These are phyloP conservation scores for Blastomyces emzantsi DNA, from an alignment of 2,329 filamentous ascomycete genomes.

Conservation along the genomic window DNA sequence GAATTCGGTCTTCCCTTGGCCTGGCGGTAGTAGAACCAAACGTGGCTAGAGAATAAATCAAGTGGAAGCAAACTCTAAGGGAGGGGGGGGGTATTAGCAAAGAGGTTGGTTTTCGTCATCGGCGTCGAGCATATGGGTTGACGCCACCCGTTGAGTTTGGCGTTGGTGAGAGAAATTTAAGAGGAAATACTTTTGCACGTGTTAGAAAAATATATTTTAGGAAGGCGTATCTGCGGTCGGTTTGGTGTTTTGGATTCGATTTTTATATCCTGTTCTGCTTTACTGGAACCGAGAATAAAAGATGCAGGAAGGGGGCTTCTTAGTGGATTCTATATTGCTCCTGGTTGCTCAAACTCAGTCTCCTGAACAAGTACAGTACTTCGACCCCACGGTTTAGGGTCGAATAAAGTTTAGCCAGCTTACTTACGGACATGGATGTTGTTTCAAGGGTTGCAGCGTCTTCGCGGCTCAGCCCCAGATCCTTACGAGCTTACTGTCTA, in stretches of 20 bases:
- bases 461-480: not conserved
- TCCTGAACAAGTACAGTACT: not conserved
- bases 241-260: not conserved
- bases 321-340: not conserved
- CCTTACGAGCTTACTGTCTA: constrained; percentile 1
- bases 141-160: not conserved
- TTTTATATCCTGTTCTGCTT: not conserved
- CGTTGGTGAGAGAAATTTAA: not conserved
- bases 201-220: not conserved
- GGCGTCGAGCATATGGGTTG: not conserved
- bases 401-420: not conserved
- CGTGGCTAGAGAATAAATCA: not conserved
- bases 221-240: not conserved
- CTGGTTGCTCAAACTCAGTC: not conserved
- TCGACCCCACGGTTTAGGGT: not conserved
- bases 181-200: not conserved
- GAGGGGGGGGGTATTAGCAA: not conserved
- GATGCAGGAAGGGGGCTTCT: not conserved
- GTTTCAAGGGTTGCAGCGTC: constrained; percentile 7
- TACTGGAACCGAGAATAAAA: not conserved
- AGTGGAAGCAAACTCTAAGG: not conserved
- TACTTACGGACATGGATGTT: constrained; percentile 4
- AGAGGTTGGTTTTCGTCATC: not conserved
- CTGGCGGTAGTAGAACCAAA: not conserved
- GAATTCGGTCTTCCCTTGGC: not conserved